Evolutionary conservation across 2,329 filamentous ascomycete species (phyloP), one percentile per base, ranked within the genome.

Genomic region (Fusarium humuli): DNA sequence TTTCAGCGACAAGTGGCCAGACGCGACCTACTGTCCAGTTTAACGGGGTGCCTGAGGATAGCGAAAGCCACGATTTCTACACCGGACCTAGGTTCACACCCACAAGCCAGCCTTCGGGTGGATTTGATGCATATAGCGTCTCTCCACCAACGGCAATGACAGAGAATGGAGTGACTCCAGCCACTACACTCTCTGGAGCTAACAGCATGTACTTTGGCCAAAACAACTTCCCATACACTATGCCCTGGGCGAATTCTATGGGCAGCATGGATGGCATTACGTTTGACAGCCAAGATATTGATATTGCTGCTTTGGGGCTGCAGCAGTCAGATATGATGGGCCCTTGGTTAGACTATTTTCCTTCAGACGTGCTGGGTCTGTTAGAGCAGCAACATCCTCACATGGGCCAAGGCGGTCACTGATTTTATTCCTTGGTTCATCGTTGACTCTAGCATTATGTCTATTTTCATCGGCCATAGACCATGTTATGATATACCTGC

Each of bases 271-370:
- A 86, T 48, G 80, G 81, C 68, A 91, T 94, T 80, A 90, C 92
- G 66, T 92, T 94, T 70, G 89, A 93, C 76, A 91, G 88, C 64
- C 91, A 93, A 68, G 91, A 94, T 69, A 88, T 95, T 34, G 91
- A 94, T 69, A 91, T 94, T 83, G 88, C 87, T 25, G 82, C 87
- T 7, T 80, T 94, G 20, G 90, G 88, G 0, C 65, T 85, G 41
- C 81, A 83, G 3, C 81, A 82, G 3, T 86, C 89, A 18, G 91
- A 93, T 45, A 87, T 93, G 79, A 88, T 92, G 84, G 88, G 90
- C 1, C 80, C 80, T 6, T 94, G 92, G 91, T 82, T 94, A 13
- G 92, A 93, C 73, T 92, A 92, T 64, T 81, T 94, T 9, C 91
- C 91, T 0, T 86, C 86, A 25, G 90, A 92, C 74, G 85, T 92